Conservation (phyloP, 192 early-diverging fungal species). For the Coemansia sp. region DNA sequence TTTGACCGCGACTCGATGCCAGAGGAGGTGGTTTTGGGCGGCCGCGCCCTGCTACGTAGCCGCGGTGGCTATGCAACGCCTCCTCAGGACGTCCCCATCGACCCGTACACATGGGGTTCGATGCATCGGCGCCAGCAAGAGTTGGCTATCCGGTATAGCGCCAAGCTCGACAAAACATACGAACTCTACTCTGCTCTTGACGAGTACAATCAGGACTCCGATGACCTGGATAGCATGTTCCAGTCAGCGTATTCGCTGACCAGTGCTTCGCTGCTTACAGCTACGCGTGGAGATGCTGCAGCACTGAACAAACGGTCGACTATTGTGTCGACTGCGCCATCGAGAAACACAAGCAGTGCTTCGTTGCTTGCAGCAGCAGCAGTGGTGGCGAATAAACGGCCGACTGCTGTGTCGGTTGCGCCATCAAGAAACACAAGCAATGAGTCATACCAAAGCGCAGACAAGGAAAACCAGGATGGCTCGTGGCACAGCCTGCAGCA, state of each 20-base stretch:
- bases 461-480: no score
- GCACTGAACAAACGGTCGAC: background rate
- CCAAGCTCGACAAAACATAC: conserved; percentile 17
- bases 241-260: conserved; percentile 31
- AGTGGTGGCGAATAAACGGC: background rate
- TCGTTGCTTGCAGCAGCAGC: background rate
- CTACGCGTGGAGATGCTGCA: conserved; percentile 8
- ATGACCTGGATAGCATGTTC: conserved; percentile 9
- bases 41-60: background rate
- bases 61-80: background rate
- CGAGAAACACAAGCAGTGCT: background rate
- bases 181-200: conserved; percentile 2
- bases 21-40: conserved; percentile 23
- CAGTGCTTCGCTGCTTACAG: conserved; percentile 12
- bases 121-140: conserved; percentile 17
- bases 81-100: conserved; percentile 22
- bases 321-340: background rate
- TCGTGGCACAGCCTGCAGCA: no score
- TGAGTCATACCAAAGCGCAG: no score
- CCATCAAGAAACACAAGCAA: no score
- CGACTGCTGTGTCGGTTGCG: background rate
- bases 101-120: conserved; percentile 16
- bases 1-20: conserved; percentile 8
- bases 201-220: background rate
- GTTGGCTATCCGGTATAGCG: conserved; percentile 21